phyloP scores from a whole-genome alignment of 106 monocot genomes.

The Allium cepa region DNA sequence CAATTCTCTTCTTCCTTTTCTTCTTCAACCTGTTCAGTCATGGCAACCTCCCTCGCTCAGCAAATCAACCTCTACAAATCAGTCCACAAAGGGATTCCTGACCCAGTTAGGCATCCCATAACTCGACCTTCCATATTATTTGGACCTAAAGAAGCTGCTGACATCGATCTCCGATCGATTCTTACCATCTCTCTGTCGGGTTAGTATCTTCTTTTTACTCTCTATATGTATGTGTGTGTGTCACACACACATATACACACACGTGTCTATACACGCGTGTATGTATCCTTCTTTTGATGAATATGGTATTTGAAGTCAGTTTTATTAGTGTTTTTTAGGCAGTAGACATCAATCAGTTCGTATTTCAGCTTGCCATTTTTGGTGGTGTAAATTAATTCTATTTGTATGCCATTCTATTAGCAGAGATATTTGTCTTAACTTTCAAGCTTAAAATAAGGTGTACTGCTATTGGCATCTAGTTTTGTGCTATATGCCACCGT shows the following conservation, averaged over 20 bases:
- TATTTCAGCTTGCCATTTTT: too few species aligned
- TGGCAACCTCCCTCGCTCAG: constrained; percentile 36
- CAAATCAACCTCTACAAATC: constrained; percentile 77
- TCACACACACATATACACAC: too few species aligned
- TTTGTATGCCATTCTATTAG: too few species aligned
- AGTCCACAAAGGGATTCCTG: constrained; percentile 26
- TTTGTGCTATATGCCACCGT: too few species aligned
- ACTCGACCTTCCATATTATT: constrained; percentile 81
- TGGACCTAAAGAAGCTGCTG: constrained; percentile 80
- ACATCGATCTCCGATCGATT: constrained; percentile 64
- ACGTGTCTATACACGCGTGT: too few species aligned
- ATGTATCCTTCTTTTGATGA: neutral
- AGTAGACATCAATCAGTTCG: too few species aligned
- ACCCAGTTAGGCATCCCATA: constrained; percentile 30
- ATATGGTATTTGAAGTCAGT: neutral
- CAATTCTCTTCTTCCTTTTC: neutral
- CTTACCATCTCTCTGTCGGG: constrained; percentile 80
- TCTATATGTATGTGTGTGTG: neutral
- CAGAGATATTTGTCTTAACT: too few species aligned
- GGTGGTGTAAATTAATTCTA: too few species aligned
- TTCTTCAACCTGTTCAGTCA: neutral
- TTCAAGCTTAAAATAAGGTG: too few species aligned
- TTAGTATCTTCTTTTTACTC: constrained; percentile 8
- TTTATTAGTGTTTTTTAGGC: neutral
- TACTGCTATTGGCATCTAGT: too few species aligned